phyloP scores from a whole-genome alignment of 768 basidiomycete genomes.

The Lactarius evosmus region DNA sequence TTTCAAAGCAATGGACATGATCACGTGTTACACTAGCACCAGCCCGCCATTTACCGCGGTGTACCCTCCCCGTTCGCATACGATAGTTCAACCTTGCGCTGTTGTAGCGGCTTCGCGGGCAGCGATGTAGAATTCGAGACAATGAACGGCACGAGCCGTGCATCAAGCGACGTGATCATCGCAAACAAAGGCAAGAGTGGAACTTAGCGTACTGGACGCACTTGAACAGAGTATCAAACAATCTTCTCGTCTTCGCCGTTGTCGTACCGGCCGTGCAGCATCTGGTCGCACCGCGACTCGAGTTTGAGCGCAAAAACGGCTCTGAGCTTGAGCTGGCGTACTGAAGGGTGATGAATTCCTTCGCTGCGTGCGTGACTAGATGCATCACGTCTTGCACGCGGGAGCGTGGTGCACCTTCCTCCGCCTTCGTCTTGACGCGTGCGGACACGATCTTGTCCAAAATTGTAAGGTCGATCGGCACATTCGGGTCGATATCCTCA shows the following conservation, averaged over 20 bases:
- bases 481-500: too few species aligned
- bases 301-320: conserved; percentile 74
- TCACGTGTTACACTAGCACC: too few species aligned
- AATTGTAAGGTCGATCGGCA: conserved; percentile 61
- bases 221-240: conserved; percentile 65
- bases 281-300: conserved; percentile 69
- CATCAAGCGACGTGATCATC: conserved; percentile 50
- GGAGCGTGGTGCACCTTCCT: conserved; percentile 51
- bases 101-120: conserved; percentile 27
- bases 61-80: conserved; percentile 23
- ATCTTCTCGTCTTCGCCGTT: conserved; percentile 56
- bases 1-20: too few species aligned
- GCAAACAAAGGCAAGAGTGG: too few species aligned
- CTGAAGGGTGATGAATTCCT: conserved; percentile 70
- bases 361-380: conserved; percentile 69
- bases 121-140: conserved; percentile 6
- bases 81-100: conserved; percentile 25
- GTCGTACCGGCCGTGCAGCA: conserved; percentile 60
- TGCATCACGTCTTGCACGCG: too few species aligned
- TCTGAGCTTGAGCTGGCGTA: conserved; percentile 62
- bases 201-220: conserved; percentile 73
- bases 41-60: conserved; percentile 12
- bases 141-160: conserved; percentile 30
- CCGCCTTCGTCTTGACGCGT: conserved; percentile 65
- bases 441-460: conserved; percentile 62